Conservation (phyloP, 768 basidiomycete genomes). For the Russula virescens region DNA sequence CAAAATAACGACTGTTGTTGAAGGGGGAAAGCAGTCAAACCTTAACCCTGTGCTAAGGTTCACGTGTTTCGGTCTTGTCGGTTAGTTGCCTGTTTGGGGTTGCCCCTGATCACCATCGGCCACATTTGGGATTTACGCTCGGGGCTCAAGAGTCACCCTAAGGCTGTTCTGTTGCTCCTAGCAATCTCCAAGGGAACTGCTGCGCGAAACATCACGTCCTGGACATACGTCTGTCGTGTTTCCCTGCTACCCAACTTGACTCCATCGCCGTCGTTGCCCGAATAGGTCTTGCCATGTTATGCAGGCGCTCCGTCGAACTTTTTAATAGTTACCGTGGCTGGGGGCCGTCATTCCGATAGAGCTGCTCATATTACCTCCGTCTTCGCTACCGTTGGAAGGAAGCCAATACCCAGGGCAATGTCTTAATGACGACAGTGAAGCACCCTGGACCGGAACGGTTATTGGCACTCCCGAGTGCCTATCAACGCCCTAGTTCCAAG, state of each 20-base stretch:
- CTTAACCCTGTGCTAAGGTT: not conserved
- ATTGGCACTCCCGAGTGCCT: not conserved
- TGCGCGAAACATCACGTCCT: not conserved
- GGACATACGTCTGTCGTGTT: not conserved
- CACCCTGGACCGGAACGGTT: not conserved
- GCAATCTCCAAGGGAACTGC: constrained; percentile 9
- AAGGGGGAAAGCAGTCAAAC: not conserved
- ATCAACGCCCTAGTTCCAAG: not conserved
- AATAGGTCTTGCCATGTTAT: not conserved
- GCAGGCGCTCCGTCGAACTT: not conserved
- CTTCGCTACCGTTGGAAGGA: not conserved
- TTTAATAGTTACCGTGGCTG: not conserved
- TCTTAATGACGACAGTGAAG: too few relatives aligned
- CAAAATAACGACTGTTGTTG: not conserved
- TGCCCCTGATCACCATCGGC: not conserved
- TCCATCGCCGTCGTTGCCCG: too few relatives aligned
- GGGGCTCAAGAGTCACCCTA: too few relatives aligned
- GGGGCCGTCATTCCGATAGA: not conserved
- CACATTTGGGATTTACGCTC: too few relatives aligned
- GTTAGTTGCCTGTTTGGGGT: not conserved
- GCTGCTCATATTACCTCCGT: not conserved
- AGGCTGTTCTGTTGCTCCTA: not conserved
- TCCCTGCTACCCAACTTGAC: too few relatives aligned
- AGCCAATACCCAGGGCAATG: not conserved
- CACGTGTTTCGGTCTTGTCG: not conserved